phyloP scores from a whole-genome alignment of 2,329 filamentous ascomycete genomes.

The Paracoccidioides brasiliensis region DNA sequence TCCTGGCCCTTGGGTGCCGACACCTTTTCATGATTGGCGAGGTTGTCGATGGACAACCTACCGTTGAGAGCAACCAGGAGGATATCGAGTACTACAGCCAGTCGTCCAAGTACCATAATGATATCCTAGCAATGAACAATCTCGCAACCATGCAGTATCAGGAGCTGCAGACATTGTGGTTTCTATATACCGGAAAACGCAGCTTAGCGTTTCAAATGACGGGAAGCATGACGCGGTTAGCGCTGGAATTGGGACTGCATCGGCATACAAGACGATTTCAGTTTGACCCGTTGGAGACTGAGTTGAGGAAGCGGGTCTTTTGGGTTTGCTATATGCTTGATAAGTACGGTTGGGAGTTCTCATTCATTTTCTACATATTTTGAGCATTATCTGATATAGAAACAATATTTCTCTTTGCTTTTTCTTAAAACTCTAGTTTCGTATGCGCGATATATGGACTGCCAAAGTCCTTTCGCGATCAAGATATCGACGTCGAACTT shows the following conservation, averaged over 20 bases:
- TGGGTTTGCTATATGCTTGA: slow-evolving; percentile 11
- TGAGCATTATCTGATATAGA: too few relatives aligned
- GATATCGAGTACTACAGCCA: slow-evolving; percentile 8
- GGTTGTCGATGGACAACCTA: background rate
- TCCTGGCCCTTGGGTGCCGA: slow-evolving; percentile 9
- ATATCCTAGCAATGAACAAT: slow-evolving; percentile 4
- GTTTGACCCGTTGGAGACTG: slow-evolving; percentile 7
- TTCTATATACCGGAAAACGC: slow-evolving; percentile 9
- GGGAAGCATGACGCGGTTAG: slow-evolving; percentile 7
- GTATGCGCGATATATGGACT: slow-evolving; percentile 7
- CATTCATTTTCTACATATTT: too few relatives aligned
- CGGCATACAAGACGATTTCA: slow-evolving; percentile 9
- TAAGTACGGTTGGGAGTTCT: background rate
- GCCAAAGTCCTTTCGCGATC: slow-evolving; percentile 9
- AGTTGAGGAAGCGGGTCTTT: slow-evolving; percentile 8
- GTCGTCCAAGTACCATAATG: slow-evolving; percentile 6
- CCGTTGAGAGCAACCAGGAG: slow-evolving; percentile 6
- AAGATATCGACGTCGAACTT: slow-evolving; percentile 6
- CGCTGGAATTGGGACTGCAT: slow-evolving; percentile 8
- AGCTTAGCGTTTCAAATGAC: slow-evolving; percentile 9
- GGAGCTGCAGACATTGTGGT: slow-evolving; percentile 9
- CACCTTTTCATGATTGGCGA: slow-evolving; percentile 6
- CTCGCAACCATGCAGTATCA: slow-evolving; percentile 8
- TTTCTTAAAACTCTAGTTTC: background rate
- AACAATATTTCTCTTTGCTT: too few relatives aligned